Percentiles rank a stretch among this genome's conserved stretches.
Evolutionary conservation across 2,329 filamentous ascomycete species (phyloP).

Genomic region (Leptodontidium sp.): DNA sequence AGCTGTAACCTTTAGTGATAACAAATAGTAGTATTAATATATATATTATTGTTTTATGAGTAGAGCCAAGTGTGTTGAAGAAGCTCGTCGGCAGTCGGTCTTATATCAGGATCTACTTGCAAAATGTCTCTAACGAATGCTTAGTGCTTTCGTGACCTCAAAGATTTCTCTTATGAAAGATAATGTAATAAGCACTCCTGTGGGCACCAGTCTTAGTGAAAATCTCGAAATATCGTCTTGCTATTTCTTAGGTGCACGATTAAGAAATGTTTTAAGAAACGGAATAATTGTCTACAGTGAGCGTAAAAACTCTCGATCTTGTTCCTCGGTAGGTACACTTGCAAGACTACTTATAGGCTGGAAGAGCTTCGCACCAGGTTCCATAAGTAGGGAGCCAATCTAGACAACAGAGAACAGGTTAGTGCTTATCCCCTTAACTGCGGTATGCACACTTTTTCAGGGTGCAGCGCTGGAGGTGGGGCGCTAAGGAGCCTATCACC

Average conservation of each 20-base stretch:
- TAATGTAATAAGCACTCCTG: constrained; percentile 24
- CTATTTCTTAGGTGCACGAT: constrained; percentile 19
- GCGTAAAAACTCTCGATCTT: constrained; percentile 25
- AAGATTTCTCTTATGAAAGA: constrained; percentile 26
- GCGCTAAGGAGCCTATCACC: too few species aligned
- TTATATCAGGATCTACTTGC: constrained; percentile 27
- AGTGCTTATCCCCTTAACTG: too few species aligned
- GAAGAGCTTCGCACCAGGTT: constrained; percentile 29
- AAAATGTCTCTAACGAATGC: constrained; percentile 27
- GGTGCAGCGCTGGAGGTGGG: too few species aligned
- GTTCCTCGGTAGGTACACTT: constrained; percentile 22
- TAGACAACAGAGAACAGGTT: constrained; percentile 18
- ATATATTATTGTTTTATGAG: neutral
- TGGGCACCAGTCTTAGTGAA: constrained; percentile 25
- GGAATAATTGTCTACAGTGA: constrained; percentile 24
- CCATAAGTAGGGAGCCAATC: constrained; percentile 31
- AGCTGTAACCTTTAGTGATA: constrained; percentile 8
- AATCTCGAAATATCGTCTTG: constrained; percentile 24
- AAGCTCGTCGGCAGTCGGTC: constrained; percentile 27
- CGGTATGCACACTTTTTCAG: too few species aligned
- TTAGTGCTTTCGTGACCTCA: constrained; percentile 23
- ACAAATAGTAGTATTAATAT: neutral
- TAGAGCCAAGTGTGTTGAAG: constrained; percentile 25
- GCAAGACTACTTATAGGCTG: constrained; percentile 24
- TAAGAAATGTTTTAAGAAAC: constrained; percentile 25